phyloP scores from a whole-genome alignment of 495 filamentous ascomycete species.

The Penicillium coprophilum region DNA sequence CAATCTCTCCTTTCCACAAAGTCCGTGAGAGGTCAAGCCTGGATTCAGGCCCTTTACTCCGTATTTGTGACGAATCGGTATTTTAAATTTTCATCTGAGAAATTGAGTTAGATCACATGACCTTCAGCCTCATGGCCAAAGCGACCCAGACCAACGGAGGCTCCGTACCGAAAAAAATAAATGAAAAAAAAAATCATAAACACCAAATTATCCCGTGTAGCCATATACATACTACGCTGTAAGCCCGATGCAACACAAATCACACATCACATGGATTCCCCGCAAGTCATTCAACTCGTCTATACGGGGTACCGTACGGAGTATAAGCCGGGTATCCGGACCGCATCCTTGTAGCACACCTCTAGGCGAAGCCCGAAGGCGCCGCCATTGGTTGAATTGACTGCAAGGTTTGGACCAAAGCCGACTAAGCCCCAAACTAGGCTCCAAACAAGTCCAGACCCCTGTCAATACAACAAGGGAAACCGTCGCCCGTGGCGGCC shows the following conservation, averaged over 20 bases:
- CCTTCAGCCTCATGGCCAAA: not conserved
- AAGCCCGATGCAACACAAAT: not conserved
- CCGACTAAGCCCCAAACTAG: not conserved
- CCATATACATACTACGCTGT: not conserved
- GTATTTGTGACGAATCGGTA: not conserved
- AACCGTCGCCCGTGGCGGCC: conserved; percentile 1
- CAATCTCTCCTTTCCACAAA: too few relatives aligned
- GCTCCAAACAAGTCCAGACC: conserved; percentile 2
- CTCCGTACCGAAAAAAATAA: not conserved
- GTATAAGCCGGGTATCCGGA: not conserved
- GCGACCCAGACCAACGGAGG: not conserved
- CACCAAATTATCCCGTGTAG: not conserved
- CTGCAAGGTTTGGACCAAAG: not conserved
- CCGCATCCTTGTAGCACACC: not conserved
- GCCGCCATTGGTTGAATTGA: not conserved
- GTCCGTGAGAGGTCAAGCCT: too few relatives aligned
- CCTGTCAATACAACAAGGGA: not conserved
- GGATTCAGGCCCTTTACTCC: not conserved
- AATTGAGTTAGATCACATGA: not conserved
- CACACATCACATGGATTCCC: not conserved
- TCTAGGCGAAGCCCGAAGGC: not conserved
- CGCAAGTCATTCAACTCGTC: conserved; percentile 5
- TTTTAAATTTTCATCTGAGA: not conserved
- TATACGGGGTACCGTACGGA: not conserved
- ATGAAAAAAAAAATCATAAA: not conserved